Base-by-base conservation (phyloP, 1,284 basidiomycete species). In the Marasmius sp. region DNA sequence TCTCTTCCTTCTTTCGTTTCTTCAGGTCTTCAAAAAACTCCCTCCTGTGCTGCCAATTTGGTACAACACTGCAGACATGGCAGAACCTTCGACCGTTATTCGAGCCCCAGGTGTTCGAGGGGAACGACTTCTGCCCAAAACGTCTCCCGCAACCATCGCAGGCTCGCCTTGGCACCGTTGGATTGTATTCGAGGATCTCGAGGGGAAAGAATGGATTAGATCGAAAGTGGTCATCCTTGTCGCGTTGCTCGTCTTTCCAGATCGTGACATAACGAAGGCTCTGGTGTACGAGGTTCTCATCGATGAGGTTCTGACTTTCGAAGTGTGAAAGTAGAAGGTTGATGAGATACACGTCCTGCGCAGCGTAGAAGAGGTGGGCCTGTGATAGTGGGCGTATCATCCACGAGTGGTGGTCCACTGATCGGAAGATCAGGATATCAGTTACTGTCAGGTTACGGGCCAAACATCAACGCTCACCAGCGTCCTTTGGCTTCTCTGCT, bases 251-350 rank as follows among this genome's bases (percentile, higher is more conserved):
- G 7, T n/a, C 16, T 10, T 51, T 33, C 22, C 38, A 51, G 18
- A 59, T 20, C 7, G 47, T 33, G n/a, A 59, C 27, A 34, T 50
- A 59, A 16, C 48, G 43, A 18, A 51, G n/a, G 45, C 57, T 59
- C 27, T 51, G 57, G 14, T 27, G 16, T 14, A 27, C 3, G 51
- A 59, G 57, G 11, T 11, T 10, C 10, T 48, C 18, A 27, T 51
- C 57, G 34, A 59, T 59, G 48, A 22, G 38, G 12, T 33, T 48
- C 10, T 36, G 11, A 7, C 18, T n/a, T 16, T 50, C 27, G 22
- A 59, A 59, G 11, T 51, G 12, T 20, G 49, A 18, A 37, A 33
- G 51, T 10, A 59, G 57, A 51, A 16, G 7, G 16, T 36, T 14
- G 47, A 59, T 59, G 12, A 59, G 14, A 12, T 34, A 9, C 6